Evolutionary conservation across 2,329 filamentous ascomycete genomes (phyloP), one percentile per base, ranked within the genome.

Genomic region (Monilinia aucupariae): DNA sequence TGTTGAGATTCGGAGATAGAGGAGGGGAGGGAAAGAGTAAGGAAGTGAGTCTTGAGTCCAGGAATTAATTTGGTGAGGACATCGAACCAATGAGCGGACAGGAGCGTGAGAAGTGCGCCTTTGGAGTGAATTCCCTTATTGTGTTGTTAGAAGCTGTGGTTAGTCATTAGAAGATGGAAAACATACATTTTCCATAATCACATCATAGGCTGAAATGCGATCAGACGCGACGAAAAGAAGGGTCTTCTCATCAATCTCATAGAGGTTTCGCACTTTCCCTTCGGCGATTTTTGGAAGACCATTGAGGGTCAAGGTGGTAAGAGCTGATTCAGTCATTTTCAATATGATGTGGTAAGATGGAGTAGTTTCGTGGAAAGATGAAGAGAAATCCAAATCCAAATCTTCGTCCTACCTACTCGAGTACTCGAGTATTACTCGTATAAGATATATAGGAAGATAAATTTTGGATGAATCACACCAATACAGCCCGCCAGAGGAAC

Each of bases 181-280:
- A 52, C 79, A 78, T 74, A 87, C 86, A 77, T 94, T 97, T 71
- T 84, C 79, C 81, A 96, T 86, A 70, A 96, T 85, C 70, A 96
- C 91, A 82, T 97, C 93, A 80, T 93, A 97, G 62, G 94, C 94
- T 30, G 91, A 96, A 75, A 97, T 94, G 69, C 94, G 88, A 78
- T 97, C 92, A 17, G 90, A 89, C 30, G 90, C 88, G 62, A 92
- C 86, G 74, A 96, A 93, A 63, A 96, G 86, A 5, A 96, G 83
- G 2, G 85, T 88, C 63, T 83, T 77, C 48, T 85, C 78, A 73
- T 90, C 85, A 61, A 96, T 78, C 65, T 84, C 81, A 75, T 91
- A 96, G 45, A 96, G 82, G 72, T 96, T 90, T 71, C 91, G 85
- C 32, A 96, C 91, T 78, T 96, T 96, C 70, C 81, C 79, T 37